phyloP scores from a whole-genome alignment of 78 protist genomes.

The Chrysochromulina tobinii region DNA sequence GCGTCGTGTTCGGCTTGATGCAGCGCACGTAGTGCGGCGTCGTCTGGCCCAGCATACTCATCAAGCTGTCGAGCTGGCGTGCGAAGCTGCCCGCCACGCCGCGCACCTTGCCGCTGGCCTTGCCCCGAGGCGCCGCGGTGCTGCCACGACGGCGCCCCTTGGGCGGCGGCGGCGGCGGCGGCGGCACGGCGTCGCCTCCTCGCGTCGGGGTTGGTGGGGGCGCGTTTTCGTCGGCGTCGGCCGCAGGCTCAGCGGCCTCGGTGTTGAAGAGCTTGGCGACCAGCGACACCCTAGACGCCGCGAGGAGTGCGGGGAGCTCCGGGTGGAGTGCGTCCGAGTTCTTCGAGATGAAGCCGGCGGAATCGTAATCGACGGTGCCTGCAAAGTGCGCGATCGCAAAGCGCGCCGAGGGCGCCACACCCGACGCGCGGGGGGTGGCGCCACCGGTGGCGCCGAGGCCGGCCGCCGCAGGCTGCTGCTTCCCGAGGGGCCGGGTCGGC shows the following conservation, averaged over 20 bases:
- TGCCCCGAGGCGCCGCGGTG: no score
- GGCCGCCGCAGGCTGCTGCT: no score
- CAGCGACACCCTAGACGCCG: neutral
- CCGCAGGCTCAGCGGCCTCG: neutral
- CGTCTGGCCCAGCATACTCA: neutral
- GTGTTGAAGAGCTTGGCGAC: neutral
- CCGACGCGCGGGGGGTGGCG: neutral
- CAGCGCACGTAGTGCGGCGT: neutral
- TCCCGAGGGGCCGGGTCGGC: neutral
- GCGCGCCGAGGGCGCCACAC: neutral
- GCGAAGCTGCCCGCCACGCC: neutral
- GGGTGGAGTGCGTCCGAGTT: neutral
- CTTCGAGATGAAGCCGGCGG: neutral
- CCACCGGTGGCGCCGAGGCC: no score
- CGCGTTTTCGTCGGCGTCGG: no score
- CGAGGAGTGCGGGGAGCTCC: neutral
- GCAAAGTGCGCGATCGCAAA: neutral
- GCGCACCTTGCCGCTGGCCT: neutral
- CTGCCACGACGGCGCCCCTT: no score
- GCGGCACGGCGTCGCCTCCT: no score
- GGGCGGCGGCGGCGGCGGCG: no score
- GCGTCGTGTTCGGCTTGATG: neutral
- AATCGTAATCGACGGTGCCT: neutral
- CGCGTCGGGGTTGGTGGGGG: no score
- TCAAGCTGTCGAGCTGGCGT: neutral